Evolutionary conservation across 129 eudicot genomes (phyloP), one percentile per base, ranked within the genome.

Genomic region (Dittrichia graveolens): DNA sequence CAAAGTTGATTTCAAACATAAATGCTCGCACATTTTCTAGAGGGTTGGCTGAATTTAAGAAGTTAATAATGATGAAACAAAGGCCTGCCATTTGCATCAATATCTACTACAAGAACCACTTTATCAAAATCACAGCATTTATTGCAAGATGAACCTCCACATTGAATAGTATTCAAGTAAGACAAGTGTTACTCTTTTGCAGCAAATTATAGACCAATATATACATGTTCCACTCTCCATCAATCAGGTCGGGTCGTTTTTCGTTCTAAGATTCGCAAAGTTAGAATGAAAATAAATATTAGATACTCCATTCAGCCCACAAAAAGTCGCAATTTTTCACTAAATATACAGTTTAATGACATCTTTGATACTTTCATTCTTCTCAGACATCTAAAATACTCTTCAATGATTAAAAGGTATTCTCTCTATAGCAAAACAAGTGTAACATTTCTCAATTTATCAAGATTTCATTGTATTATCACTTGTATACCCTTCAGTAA

Each of bases 111-210:
- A 24, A 24, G 31, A 24, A 24, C 31, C 31, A 24, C 31, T 24
- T 24, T 2, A 24, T 0, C 2, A 24, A 24, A 24, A 24, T 24
- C 31, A 24, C 31, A 0, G 6, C 47, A 50, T 18, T 13, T 13
- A 53, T 53, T 1, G 58, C 0, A 53, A 13, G 0, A 52, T 53
- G 18, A 53, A 15, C 58, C 6, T 14, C 58, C 58, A 53, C 31
- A 24, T 24, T 24, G 58, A 24, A 53, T 53, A 53, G n/a, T 53
- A 19, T 5, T 53, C 34, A 1, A 64, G 53, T 16, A 9, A 15
- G 12, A 43, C 2, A 64, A 64, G 54, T 53, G 16, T 64, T 43
- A 16, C 43, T 64, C 14, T 41, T 64, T 42, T 64, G 53, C n/a
- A 18, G 6, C 35, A 42, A 41, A 43, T 64, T 6, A 24, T 24